phyloP scores from a whole-genome alignment of 352 stramenopile genomes.

The Phytopythium kandeliae region DNA sequence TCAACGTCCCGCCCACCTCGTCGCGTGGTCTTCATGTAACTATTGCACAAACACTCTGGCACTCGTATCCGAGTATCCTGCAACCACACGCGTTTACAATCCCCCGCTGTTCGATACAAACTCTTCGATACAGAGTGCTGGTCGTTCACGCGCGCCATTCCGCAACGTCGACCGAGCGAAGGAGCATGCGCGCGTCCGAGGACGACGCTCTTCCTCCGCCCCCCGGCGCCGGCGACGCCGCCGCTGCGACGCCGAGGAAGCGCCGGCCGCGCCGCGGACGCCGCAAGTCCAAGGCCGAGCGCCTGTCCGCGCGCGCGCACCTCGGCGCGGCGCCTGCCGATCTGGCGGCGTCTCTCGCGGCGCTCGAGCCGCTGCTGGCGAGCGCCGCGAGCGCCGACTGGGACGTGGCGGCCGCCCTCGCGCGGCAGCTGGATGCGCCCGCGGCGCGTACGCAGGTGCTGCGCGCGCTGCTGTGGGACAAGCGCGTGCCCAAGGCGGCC shows the following conservation, averaged over 20 bases:
- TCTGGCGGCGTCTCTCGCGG: background rate
- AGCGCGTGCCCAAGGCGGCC: conserved; percentile 35
- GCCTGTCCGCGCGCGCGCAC: conserved; percentile 27
- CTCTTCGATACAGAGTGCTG: no score
- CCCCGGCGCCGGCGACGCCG: background rate
- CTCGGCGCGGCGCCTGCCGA: no score
- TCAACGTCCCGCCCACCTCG: no score
- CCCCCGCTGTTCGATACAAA: no score
- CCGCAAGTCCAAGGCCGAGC: conserved; percentile 48
- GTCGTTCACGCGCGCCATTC: no score
- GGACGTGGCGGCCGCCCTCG: conserved; percentile 55
- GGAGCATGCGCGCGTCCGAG: no score
- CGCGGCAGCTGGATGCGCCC: conserved; percentile 25
- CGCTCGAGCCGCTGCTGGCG: conserved; percentile 18
- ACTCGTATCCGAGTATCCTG: no score
- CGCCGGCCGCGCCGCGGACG: conserved; percentile 24
- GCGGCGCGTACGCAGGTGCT: conserved; percentile 39
- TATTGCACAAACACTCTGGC: no score
- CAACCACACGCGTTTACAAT: no score
- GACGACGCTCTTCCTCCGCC: background rate
- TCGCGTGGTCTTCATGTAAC: no score
- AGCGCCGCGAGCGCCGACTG: conserved; percentile 23
- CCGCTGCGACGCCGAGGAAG: conserved; percentile 13
- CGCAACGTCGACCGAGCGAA: no score
- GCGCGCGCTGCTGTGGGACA: conserved; percentile 26